These are phyloP conservation scores for Gomphus sp. DNA, from an alignment of 1,284 basidiomycete genomes.

Conservation along the genomic window DNA sequence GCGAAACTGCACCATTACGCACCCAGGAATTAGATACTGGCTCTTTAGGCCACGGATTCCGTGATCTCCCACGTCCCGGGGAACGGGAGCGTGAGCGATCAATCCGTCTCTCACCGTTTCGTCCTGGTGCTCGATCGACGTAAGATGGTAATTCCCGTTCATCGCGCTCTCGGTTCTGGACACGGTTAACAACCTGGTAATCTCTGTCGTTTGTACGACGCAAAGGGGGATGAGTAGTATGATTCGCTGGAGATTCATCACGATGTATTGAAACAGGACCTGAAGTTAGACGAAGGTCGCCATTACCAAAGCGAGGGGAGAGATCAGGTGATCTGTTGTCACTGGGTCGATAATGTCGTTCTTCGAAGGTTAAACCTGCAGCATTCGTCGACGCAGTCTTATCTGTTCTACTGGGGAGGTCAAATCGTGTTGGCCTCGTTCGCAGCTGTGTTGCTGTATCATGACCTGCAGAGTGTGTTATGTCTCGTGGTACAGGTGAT, in stretches of 20 bases:
- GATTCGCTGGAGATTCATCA: neutral
- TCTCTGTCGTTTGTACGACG: constrained; percentile 4
- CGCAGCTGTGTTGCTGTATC: neutral
- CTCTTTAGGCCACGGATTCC: constrained; percentile 1
- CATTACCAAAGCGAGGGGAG: neutral
- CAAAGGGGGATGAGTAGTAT: neutral
- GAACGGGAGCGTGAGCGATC: constrained; percentile 8
- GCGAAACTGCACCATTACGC: neutral
- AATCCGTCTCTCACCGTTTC: constrained; percentile 6
- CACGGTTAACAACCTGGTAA: neutral
- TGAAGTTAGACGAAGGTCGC: neutral
- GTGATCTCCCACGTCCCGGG: constrained; percentile 2
- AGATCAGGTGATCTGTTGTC: neutral
- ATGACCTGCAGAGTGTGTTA: neutral
- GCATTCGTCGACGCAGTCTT: neutral
- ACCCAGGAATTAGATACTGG: neutral
- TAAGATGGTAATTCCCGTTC: neutral
- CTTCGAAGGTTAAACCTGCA: neutral
- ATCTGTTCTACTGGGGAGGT: neutral
- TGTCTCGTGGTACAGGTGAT: neutral
- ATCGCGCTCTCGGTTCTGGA: neutral
- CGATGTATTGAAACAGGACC: neutral
- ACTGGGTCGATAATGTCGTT: constrained; percentile 7
- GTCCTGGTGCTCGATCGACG: neutral
- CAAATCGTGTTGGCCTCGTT: neutral